A percentile compares a stretch with the other conserved stretches of the same genome.
Conservation (phyloP, 2,329 filamentous ascomycete species). For the Fusarium sp. region DNA sequence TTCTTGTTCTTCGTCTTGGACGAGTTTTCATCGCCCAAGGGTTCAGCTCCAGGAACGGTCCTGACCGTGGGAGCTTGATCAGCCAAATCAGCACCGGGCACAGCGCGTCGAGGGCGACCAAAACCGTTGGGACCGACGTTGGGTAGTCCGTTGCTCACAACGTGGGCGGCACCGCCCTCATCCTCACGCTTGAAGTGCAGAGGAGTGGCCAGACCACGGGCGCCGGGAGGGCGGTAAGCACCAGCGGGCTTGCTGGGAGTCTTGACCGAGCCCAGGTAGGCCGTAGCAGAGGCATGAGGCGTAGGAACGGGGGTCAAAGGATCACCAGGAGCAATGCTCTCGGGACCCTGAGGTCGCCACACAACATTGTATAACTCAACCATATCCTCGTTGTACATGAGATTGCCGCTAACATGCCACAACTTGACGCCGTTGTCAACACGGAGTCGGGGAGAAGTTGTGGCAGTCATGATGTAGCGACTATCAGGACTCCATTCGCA, state of each 20-base stretch:
- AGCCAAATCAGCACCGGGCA: slow-evolving; percentile 85
- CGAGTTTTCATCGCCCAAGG: slow-evolving; percentile 76
- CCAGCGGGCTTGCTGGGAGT: slow-evolving; percentile 97
- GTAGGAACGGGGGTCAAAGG: slow-evolving; percentile 77
- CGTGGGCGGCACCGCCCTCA: slow-evolving; percentile 88
- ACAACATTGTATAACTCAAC: slow-evolving; percentile 88
- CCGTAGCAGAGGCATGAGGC: slow-evolving; percentile 82
- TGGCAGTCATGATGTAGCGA: slow-evolving; percentile 95
- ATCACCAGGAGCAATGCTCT: slow-evolving; percentile 68
- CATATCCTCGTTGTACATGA: slow-evolving; percentile 98
- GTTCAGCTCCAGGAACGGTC: slow-evolving; percentile 69
- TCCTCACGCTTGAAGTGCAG: slow-evolving; percentile 98
- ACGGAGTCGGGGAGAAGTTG: slow-evolving; percentile 90
- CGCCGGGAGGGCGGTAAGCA: slow-evolving; percentile 93
- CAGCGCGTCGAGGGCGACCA: slow-evolving; percentile 74
- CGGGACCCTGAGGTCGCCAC: slow-evolving; percentile 80
- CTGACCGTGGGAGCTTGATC: slow-evolving; percentile 74
- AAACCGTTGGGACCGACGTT: slow-evolving; percentile 82
- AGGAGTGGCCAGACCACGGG: slow-evolving; percentile 86
- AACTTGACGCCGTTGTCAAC: slow-evolving; percentile 97
- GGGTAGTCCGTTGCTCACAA: slow-evolving; percentile 78
- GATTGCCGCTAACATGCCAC: slow-evolving; percentile 86
- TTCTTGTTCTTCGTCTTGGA: slow-evolving; percentile 97
- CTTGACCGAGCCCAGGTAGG: slow-evolving; percentile 86
- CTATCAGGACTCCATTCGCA: slow-evolving; percentile 98